Conservation (phyloP, 2,329 filamentous ascomycete genomes). For the Trematosphaeria pertusa region DNA sequence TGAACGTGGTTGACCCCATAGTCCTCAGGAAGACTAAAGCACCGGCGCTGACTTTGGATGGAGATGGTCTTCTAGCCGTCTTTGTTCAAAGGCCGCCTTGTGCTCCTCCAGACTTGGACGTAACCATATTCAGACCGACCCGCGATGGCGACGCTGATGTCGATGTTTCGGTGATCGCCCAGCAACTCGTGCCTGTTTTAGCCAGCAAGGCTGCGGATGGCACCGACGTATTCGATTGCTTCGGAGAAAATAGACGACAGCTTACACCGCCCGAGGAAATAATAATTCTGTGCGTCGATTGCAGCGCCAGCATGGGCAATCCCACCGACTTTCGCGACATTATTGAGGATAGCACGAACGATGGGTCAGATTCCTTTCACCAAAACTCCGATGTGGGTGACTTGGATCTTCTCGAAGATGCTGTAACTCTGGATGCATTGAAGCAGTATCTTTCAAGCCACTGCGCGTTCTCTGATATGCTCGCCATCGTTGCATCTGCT, state of each 20-base stretch:
- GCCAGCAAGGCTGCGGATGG: slow-evolving; percentile 39
- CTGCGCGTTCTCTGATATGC: slow-evolving; percentile 36
- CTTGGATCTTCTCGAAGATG: slow-evolving; percentile 8
- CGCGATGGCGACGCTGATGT: slow-evolving; percentile 33
- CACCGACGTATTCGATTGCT: slow-evolving; percentile 41
- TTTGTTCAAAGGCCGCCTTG: slow-evolving; percentile 45
- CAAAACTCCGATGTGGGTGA: background rate
- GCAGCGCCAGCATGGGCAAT: slow-evolving; percentile 39
- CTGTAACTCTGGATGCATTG: slow-evolving; percentile 26
- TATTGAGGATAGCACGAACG: background rate
- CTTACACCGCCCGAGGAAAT: slow-evolving; percentile 43
- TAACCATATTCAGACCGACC: slow-evolving; percentile 43
- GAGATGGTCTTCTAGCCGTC: slow-evolving; percentile 41
- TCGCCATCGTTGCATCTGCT: slow-evolving; percentile 27
- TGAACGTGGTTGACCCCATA: slow-evolving; percentile 37
- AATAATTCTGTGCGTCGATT: slow-evolving; percentile 45
- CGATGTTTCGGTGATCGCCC: slow-evolving; percentile 45
- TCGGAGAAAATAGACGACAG: slow-evolving; percentile 35
- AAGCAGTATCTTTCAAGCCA: slow-evolving; percentile 31
- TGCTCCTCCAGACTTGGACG: slow-evolving; percentile 39
- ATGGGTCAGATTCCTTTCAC: no score
- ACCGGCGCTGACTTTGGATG: slow-evolving; percentile 46
- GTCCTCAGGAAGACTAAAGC: slow-evolving; percentile 33
- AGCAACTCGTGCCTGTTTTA: slow-evolving; percentile 43
- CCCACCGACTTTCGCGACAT: slow-evolving; percentile 41